These are phyloP conservation scores for Fusarium miscanthi DNA, from an alignment of 2,329 filamentous ascomycete species.

Conservation along the genomic window DNA sequence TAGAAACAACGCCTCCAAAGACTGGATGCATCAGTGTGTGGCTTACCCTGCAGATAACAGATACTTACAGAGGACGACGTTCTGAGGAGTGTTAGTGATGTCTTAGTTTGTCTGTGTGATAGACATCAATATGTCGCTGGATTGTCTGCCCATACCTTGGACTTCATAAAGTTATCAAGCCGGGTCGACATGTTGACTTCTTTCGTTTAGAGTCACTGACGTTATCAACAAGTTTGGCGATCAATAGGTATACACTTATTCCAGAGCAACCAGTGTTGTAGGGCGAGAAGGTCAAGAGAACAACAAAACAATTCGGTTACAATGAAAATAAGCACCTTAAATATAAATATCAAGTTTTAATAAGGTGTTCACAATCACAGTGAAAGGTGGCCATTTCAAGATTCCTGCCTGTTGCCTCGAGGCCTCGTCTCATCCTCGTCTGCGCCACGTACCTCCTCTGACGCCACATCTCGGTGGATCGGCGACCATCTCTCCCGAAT, in stretches of 20 bases:
- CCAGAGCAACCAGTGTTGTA: neutral
- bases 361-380: neutral
- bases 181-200: slow-evolving; percentile 35
- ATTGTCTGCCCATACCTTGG: slow-evolving; percentile 30
- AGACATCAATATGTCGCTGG: fast-evolving
- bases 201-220: neutral
- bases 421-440: neutral
- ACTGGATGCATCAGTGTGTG: slow-evolving; percentile 18
- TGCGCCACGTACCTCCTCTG: slow-evolving; percentile 28
- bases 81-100: slow-evolving; percentile 57
- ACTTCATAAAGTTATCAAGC: slow-evolving; percentile 42
- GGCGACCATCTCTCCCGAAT: slow-evolving; percentile 35
- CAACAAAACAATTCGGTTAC: fast-evolving
- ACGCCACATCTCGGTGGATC: slow-evolving; percentile 40
- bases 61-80: slow-evolving; percentile 72
- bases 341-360: neutral
- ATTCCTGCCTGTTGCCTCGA: slow-evolving; percentile 1
- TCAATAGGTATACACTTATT: neutral
- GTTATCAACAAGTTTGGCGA: neutral
- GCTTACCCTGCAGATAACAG: slow-evolving; percentile 35
- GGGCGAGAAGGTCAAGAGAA: neutral
- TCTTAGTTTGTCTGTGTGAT: fast-evolving
- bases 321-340: neutral
- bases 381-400: slow-evolving; percentile 42
- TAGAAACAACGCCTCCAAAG: slow-evolving; percentile 32